A percentile compares a stretch with the other conserved stretches of the same genome.
Evolutionary conservation across 1,284 basidiomycete genomes (phyloP).

Genomic region (Rhodotorula sp.): DNA sequence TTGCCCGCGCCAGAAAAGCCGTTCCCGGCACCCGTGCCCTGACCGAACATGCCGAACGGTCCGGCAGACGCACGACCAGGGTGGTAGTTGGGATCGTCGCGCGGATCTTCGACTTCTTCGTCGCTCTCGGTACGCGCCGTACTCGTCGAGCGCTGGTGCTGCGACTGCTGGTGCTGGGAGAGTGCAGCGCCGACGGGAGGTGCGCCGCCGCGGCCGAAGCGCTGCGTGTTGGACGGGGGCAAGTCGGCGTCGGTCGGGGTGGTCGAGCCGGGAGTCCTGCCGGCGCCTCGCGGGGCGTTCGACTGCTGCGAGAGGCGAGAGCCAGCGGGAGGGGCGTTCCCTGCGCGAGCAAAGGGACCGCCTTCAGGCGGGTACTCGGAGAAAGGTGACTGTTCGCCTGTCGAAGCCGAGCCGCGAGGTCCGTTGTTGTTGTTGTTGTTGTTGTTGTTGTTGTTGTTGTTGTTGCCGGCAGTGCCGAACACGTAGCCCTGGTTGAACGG

Average conservation of each 20-base stretch:
- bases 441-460: slow-evolving; percentile 12
- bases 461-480: slow-evolving; percentile 33
- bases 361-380: slow-evolving; percentile 49
- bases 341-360: slow-evolving; percentile 7
- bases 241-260: slow-evolving; percentile 12
- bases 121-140: slow-evolving; percentile 8
- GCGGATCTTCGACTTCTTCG: slow-evolving; percentile 39
- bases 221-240: background rate
- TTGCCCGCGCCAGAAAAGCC: background rate
- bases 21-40: background rate
- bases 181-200: background rate
- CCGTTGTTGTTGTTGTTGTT: slow-evolving; percentile 12
- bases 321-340: slow-evolving; percentile 1
- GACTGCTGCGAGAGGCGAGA: slow-evolving; percentile 12
- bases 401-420: slow-evolving; percentile 19
- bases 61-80: slow-evolving; percentile 7
- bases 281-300: background rate
- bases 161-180: background rate
- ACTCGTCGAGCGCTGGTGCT: background rate
- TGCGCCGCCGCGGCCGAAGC: slow-evolving; percentile 2
- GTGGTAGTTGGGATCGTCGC: slow-evolving; percentile 39
- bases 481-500: slow-evolving; percentile 47
- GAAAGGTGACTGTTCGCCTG: slow-evolving; percentile 45
- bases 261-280: slow-evolving; percentile 9
- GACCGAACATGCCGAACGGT: slow-evolving; percentile 4